Conservation (phyloP, 768 basidiomycete species). For the Mycena filopes region DNA sequence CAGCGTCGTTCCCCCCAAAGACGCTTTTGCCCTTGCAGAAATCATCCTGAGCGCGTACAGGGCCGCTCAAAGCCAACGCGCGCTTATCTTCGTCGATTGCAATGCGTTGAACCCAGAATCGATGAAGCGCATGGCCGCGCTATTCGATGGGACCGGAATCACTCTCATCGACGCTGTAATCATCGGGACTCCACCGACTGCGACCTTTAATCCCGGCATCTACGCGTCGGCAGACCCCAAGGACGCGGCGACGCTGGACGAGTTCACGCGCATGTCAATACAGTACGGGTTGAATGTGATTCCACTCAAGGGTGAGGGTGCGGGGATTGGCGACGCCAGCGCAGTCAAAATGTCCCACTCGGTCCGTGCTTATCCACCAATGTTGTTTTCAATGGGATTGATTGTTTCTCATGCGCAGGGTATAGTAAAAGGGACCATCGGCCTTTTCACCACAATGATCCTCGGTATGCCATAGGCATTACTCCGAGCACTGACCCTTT, state of each 20-base stretch:
- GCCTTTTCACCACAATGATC: conserved; percentile 55
- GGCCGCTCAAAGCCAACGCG: not conserved
- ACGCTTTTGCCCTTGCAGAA: conserved; percentile 48
- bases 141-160: conserved; percentile 49
- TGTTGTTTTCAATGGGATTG: not conserved
- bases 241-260: conserved; percentile 44
- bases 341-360: conserved; percentile 63
- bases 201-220: conserved; percentile 52
- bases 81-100: conserved; percentile 53
- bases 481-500: not conserved
- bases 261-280: conserved; percentile 43
- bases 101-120: conserved; percentile 59
- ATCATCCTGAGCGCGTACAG: conserved; percentile 35
- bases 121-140: conserved; percentile 49
- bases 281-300: conserved; percentile 52
- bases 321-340: conserved; percentile 58
- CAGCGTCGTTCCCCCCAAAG: conserved; percentile 59
- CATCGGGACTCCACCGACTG: conserved; percentile 56
- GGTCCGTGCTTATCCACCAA: conserved; percentile 38
- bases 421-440: conserved; percentile 56
- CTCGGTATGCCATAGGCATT: conserved; percentile 52
- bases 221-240: conserved; percentile 52
- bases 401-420: conserved; percentile 42
- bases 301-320: conserved; percentile 52
- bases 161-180: conserved; percentile 59